These are phyloP conservation scores for Sugiyamaella grinbergsii DNA, from an alignment of 1,139 yeast species.

Conservation along the genomic window DNA sequence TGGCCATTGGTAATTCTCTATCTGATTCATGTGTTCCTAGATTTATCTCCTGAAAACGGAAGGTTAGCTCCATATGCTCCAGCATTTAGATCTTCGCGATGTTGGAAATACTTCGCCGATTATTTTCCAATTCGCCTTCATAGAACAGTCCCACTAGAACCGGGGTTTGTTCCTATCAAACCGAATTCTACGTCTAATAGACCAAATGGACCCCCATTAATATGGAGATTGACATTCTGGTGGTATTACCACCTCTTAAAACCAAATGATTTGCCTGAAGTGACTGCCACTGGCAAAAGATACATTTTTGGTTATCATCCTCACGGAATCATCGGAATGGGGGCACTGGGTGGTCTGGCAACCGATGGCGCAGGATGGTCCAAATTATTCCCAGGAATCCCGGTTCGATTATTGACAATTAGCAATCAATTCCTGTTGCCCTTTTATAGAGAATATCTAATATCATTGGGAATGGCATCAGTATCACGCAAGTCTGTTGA, in stretches of 20 bases:
- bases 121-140: constrained; percentile 83
- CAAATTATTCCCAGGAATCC: constrained; percentile 76
- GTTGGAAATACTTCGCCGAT: constrained; percentile 76
- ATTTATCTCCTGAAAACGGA: constrained; percentile 72
- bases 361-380: constrained; percentile 77
- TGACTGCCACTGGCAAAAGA: constrained; percentile 44
- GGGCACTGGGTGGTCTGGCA: constrained; percentile 83
- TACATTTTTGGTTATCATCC: constrained; percentile 96
- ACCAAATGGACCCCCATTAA: constrained; percentile 20
- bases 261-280: constrained; percentile 20
- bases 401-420: constrained; percentile 74
- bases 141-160: constrained; percentile 70
- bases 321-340: constrained; percentile 93
- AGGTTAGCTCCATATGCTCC: constrained; percentile 59
- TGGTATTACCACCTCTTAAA: constrained; percentile 32
- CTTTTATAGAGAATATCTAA: constrained; percentile 79
- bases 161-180: constrained; percentile 54
- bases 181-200: constrained; percentile 6
- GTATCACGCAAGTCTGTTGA: constrained; percentile 77
- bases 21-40: constrained; percentile 57
- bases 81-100: constrained; percentile 56
- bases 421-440: constrained; percentile 88
- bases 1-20: constrained; percentile 64
- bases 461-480: constrained; percentile 80
- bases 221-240: constrained; percentile 35